Percentiles rank a stretch among this genome's conserved stretches.
Conservation (phyloP, 768 basidiomycete species). For the Tulasnella sp. region DNA sequence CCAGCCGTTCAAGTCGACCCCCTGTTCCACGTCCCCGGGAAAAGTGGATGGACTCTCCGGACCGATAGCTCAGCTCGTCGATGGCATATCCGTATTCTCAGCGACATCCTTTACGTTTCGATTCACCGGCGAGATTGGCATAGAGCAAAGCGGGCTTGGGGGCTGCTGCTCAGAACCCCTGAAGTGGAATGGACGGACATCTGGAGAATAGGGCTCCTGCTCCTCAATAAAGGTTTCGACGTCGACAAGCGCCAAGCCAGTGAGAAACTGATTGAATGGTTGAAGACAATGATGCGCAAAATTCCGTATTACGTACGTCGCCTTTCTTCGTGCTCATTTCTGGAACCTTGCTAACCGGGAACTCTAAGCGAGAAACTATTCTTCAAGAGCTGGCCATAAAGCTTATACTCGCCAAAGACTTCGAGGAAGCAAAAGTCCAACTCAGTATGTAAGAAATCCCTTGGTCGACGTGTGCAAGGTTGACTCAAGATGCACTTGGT, state of each 20-base stretch:
- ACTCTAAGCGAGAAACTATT: constrained; percentile 66
- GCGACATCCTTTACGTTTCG: constrained; percentile 72
- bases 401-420: constrained; percentile 59
- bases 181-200: constrained; percentile 74
- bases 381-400: constrained; percentile 74
- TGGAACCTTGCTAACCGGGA: constrained; percentile 5
- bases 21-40: background rate
- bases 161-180: constrained; percentile 72
- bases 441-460: constrained; percentile 68
- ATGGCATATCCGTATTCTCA: constrained; percentile 67
- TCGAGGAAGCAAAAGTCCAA: constrained; percentile 78
- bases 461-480: constrained; percentile 9
- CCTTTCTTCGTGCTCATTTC: constrained; percentile 24
- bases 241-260: constrained; percentile 43
- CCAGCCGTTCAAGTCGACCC: background rate
- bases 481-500: constrained; percentile 14
- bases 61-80: constrained; percentile 19
- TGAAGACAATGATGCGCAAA: constrained; percentile 75
- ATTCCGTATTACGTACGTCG: constrained; percentile 63
- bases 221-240: constrained; percentile 40
- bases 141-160: constrained; percentile 72
- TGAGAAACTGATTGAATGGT: constrained; percentile 39
- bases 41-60: constrained; percentile 12
- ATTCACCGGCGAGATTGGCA: constrained; percentile 66
- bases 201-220: constrained; percentile 70